phyloP scores from a whole-genome alignment of 2,329 filamentous ascomycete genomes.

The Beauveria australis region DNA sequence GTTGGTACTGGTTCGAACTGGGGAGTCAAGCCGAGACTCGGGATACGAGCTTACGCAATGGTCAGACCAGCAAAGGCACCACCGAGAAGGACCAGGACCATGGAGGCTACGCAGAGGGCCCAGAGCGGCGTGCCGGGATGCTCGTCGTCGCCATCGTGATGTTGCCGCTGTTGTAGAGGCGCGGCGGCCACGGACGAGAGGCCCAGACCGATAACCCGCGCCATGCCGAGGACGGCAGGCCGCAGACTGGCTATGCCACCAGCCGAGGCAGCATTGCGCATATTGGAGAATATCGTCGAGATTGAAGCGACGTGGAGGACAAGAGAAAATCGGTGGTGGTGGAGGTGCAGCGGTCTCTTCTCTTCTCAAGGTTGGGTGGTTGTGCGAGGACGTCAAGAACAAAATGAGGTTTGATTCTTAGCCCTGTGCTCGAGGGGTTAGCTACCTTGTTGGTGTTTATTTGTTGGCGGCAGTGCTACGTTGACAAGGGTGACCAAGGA shows the following conservation, averaged over 20 bases:
- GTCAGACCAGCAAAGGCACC: conserved; percentile 94
- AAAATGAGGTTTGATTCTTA: too few relatives aligned
- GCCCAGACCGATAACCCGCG: conserved; percentile 41
- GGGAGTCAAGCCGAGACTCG: neutral
- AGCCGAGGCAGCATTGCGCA: conserved; percentile 19
- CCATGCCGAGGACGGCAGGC: conserved; percentile 42
- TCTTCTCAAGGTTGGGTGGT: too few relatives aligned
- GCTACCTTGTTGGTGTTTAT: too few relatives aligned
- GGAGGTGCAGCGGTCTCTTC: too few relatives aligned
- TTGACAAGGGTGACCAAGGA: too few relatives aligned
- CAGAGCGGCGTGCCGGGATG: conserved; percentile 56
- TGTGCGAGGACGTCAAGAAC: too few relatives aligned
- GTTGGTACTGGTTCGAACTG: neutral
- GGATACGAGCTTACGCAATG: conserved; percentile 54
- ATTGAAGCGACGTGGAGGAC: neutral
- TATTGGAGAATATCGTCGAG: conserved; percentile 10
- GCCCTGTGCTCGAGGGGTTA: too few relatives aligned
- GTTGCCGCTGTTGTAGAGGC: conserved; percentile 25
- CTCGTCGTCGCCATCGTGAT: conserved; percentile 37
- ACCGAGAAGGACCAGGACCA: conserved; percentile 74
- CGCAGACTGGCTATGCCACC: conserved; percentile 34
- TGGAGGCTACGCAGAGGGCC: conserved; percentile 72
- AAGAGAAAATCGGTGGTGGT: neutral
- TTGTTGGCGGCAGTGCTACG: too few relatives aligned
- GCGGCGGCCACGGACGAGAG: conserved; percentile 41